Evolutionary conservation across 1,139 yeast species (phyloP), one percentile per base, ranked within the genome.

Genomic region (Lizanozyma gosingica): DNA sequence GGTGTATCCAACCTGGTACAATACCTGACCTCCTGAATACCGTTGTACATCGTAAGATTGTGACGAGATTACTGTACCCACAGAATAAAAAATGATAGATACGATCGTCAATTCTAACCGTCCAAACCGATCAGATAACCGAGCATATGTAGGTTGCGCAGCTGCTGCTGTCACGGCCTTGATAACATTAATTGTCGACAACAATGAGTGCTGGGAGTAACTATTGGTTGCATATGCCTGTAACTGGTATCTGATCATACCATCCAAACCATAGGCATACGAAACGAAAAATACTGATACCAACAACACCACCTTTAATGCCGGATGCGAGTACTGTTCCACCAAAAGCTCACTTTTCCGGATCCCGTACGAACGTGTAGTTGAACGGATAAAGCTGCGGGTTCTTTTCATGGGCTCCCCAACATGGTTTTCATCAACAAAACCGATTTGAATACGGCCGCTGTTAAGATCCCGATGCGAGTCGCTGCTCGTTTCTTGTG

Each of bases 31-130:
- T 15, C 82, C 92, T 40, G 87, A 83, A 50, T 76, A 83, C 34
- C 79, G 64, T 45, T 77, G 73, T 33, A 83, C 78, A 49, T 78
- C 77, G 45, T 67, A 70, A 4, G 90, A 79, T 51, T 78, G 83
- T 2, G 83, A 77, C 60, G 80, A 80, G 47, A 82, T 73, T 39
- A 84, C 71, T 4, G 88, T 82, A 32, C 94, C 94, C 37, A 83
- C 67, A 15, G 71, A 72, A 52, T 83, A 82, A 47, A 83, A 73
- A 4, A 83, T 48, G 18, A 82, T 63, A 0, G 84, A 67, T 8
- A 77, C 59, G 22, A 75, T 38, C 38, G 79, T 61, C 43, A 82
- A 59, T 47, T 77, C 78, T 37, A 79, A 57, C 52, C 94, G 75
- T 34, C 92, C 92, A 55, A 80, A 81, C 17, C 76, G 69, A 59